A percentile compares a stretch with the other conserved stretches of the same genome.
Evolutionary conservation across 2,329 filamentous ascomycete species (phyloP).

Genomic region (Gaeumannomyces tritici): DNA sequence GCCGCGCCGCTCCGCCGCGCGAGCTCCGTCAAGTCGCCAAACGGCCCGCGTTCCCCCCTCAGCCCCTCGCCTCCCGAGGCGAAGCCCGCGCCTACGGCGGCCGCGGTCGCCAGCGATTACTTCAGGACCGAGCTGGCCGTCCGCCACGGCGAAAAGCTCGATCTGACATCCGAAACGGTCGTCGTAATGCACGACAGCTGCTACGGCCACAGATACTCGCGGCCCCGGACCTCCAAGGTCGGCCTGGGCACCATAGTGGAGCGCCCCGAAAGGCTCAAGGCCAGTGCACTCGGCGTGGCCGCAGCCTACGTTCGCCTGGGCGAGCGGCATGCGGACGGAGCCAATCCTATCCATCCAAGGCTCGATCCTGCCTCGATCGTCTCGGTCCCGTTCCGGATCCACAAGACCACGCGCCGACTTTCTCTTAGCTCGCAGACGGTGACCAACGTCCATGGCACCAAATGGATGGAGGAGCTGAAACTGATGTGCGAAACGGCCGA

Average conservation of each 20-base stretch:
- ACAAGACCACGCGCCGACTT: conserved; percentile 65
- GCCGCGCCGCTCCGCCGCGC: conserved; percentile 35
- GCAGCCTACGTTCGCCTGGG: conserved; percentile 87
- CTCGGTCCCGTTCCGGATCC: conserved; percentile 70
- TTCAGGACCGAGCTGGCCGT: conserved; percentile 60
- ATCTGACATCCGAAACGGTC: conserved; percentile 50
- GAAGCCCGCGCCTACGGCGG: conserved; percentile 5
- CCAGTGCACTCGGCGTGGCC: conserved; percentile 71
- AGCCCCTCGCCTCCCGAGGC: conserved; percentile 20
- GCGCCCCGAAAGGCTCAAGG: conserved; percentile 81
- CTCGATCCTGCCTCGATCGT: conserved; percentile 44
- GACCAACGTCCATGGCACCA: conserved; percentile 79
- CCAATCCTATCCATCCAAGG: conserved; percentile 56
- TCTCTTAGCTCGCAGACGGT: conserved; percentile 67
- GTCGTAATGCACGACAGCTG: conserved; percentile 89
- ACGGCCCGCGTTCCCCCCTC: conserved; percentile 25
- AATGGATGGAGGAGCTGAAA: conserved; percentile 90
- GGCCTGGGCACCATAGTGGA: conserved; percentile 79
- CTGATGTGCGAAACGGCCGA: conserved; percentile 77
- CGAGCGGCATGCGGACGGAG: conserved; percentile 64
- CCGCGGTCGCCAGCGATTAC: conserved; percentile 37
- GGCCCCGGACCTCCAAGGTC: conserved; percentile 65
- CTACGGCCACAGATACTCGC: conserved; percentile 86
- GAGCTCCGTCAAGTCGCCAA: conserved; percentile 37
- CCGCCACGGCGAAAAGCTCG: conserved; percentile 27